Evolutionary conservation across 345 rosid species (phyloP), one percentile per base, ranked within the genome.

Genomic region (Cardamine chenopodiifolia): DNA sequence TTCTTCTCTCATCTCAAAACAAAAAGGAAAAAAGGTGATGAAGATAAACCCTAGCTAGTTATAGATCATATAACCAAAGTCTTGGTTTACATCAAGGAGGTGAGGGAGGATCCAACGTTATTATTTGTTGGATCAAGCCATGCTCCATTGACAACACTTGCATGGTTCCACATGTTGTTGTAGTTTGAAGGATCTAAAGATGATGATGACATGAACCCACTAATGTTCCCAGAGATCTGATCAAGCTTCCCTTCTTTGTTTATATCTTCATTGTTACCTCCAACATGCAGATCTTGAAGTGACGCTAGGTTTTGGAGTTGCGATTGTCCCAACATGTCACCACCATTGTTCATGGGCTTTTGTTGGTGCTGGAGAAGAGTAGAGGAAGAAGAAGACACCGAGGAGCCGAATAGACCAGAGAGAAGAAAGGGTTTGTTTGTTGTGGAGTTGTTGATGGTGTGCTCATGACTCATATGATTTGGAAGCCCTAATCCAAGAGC

Each of bases 111-210:
- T 40, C 89, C 91, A 77, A 83, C 71, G 76, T 64, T 77, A 74
- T 74, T 81, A 78, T 80, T 88, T 64, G 84, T 58, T 50, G 90
- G 89, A 81, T 90, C 96, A 77, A 85, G 87, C 96, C 94, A 92
- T 58, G 83, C 80, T 72, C 82, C 77, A 71, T 72, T 78, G 40
- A 70, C 78, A 64, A 62, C 62, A 80, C 74, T 82, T 32, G 83
- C 58, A 49, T 75, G 45, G 62, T 39, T 77, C 80, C 80, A 77
- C 22, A 64, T 56, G 80, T 26, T 70, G 75, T 70, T 70, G 62
- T 78, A 79, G 68, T 56, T 68, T 23, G 88, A 76, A 58, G 91
- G 91, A 82, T 92, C 98, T 31, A 80, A 64, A 40, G 76, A 66
- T 59, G 77, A 64, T 48, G 76, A 78, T 66, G 77, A 66, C 73